These are phyloP conservation scores for Eimeria acervulina DNA, from an alignment of 169 alveolate species.

Conservation along the genomic window DNA sequence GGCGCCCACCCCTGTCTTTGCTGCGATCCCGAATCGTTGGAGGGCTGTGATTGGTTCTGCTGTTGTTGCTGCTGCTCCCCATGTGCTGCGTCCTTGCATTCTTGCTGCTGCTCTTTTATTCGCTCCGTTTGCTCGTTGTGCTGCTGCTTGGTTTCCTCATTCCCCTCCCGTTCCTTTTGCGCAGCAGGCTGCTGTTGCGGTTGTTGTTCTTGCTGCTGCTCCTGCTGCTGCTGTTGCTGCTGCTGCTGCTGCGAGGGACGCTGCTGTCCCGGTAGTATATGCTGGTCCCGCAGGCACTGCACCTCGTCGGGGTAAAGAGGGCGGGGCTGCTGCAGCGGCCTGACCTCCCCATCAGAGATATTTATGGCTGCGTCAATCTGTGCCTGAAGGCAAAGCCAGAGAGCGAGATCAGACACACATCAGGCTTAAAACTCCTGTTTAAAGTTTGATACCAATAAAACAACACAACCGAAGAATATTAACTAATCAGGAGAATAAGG, in stretches of 20 bases:
- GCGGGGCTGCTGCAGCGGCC: conserved; percentile 16
- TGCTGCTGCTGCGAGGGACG: neutral
- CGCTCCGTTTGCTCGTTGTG: neutral
- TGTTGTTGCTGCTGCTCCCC: neutral
- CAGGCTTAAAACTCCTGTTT: too few relatives aligned
- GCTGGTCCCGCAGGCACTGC: neutral
- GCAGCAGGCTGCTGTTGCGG: neutral
- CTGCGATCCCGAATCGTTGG: neutral
- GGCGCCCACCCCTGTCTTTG: neutral
- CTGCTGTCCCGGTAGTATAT: neutral
- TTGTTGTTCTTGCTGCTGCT: neutral
- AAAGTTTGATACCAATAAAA: too few relatives aligned
- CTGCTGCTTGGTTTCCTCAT: neutral
- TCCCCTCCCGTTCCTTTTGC: neutral
- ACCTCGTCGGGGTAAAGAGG: neutral
- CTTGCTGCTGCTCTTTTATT: neutral
- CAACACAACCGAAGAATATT: neutral
- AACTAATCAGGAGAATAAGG: too few relatives aligned
- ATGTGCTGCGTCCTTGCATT: neutral
- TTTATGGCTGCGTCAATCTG: neutral
- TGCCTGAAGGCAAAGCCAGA: neutral
- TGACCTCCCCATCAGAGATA: neutral
- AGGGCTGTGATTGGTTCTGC: neutral
- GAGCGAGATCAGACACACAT: too few relatives aligned
- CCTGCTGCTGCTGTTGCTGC: neutral